Percentiles rank a stretch among this genome's conserved stretches.
These are phyloP conservation scores for Bipolaris oryzae DNA, from an alignment of 2,329 filamentous ascomycete species.

Conservation along the genomic window DNA sequence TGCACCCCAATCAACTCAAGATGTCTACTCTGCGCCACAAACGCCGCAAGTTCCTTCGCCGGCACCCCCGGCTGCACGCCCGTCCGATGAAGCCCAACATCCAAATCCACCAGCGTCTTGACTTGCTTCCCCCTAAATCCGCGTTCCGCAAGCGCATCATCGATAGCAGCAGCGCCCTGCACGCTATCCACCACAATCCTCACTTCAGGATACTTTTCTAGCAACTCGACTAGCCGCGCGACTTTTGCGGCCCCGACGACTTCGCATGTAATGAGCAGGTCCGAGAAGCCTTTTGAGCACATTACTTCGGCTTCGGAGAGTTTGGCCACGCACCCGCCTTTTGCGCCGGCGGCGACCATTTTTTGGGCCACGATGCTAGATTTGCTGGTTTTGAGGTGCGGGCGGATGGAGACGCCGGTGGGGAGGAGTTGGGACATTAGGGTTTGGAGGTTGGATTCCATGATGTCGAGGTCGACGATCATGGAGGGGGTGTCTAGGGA, in stretches of 20 bases:
- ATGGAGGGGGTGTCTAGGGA: constrained; percentile 62
- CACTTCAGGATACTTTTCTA: constrained; percentile 46
- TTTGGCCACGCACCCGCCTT: constrained; percentile 60
- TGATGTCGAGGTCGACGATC: constrained; percentile 60
- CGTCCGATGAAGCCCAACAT: constrained; percentile 59
- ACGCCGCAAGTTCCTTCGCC: constrained; percentile 50
- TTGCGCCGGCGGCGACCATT: constrained; percentile 55
- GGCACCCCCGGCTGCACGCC: constrained; percentile 54
- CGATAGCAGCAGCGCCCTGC: constrained; percentile 54
- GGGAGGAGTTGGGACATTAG: constrained; percentile 56
- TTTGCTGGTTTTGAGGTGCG: constrained; percentile 62
- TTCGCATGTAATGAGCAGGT: constrained; percentile 60
- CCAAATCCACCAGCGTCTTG: constrained; percentile 55
- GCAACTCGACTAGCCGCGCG: constrained; percentile 53
- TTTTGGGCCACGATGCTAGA: constrained; percentile 54
- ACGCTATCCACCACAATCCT: constrained; percentile 58
- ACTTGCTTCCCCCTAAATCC: constrained; percentile 50
- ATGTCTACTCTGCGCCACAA: constrained; percentile 47
- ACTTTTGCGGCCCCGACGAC: constrained; percentile 58
- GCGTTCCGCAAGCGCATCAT: constrained; percentile 49
- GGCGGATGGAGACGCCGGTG: constrained; percentile 55
- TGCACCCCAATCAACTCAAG: constrained; percentile 58
- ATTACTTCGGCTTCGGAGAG: constrained; percentile 53
- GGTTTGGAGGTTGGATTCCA: constrained; percentile 59
- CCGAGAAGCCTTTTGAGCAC: constrained; percentile 54